Conservation (phyloP, 1,139 yeast genomes). For the Hyphopichia burtonii region DNA sequence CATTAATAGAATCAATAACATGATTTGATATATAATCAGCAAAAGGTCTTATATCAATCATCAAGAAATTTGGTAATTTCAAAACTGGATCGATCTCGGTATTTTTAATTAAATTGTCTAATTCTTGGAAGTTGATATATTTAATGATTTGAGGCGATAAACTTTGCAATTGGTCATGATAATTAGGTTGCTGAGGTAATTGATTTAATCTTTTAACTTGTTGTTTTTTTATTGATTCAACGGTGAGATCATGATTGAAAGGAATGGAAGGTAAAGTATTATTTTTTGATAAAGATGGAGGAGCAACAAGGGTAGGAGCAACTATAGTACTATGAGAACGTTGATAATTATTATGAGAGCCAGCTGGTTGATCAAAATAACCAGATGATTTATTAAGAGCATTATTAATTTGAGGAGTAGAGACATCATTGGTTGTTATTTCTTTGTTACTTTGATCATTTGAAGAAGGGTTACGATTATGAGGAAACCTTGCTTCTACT, state of each 20-base stretch:
- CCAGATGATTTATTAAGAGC: not conserved
- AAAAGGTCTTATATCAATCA: constrained; percentile 72
- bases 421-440: not conserved
- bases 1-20: constrained; percentile 57
- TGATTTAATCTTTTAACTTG: constrained; percentile 12
- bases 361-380: not conserved
- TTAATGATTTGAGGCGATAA: constrained; percentile 5
- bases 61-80: constrained; percentile 26
- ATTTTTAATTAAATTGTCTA: constrained; percentile 1
- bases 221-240: constrained; percentile 8
- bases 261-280: constrained; percentile 10
- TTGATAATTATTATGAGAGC: constrained; percentile 6
- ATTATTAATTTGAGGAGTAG: not conserved
- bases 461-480: not conserved
- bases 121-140: not conserved
- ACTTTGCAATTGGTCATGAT: constrained; percentile 9
- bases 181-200: constrained; percentile 11
- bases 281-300: constrained; percentile 12
- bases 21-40: constrained; percentile 57
- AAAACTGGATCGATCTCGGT: constrained; percentile 5
- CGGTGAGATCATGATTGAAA: constrained; percentile 3
- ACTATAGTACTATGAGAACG: not conserved
- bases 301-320: constrained; percentile 7
- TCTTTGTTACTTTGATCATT: not conserved
- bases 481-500: constrained; percentile 4